phyloP scores from a whole-genome alignment of 2,329 filamentous ascomycete genomes.

The Huntiella omanensis region DNA sequence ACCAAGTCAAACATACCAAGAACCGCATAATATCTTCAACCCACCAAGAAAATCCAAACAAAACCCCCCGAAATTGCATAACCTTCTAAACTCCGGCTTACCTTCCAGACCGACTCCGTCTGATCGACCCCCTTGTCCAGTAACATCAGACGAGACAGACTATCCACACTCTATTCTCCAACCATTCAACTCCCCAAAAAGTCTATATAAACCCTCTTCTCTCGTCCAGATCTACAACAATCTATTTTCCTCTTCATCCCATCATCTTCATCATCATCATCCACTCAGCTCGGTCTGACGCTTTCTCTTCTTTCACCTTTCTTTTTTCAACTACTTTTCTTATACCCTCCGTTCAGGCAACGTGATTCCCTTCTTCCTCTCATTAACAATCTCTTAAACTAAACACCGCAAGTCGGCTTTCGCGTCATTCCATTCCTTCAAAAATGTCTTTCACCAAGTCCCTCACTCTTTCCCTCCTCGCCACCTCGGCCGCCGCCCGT shows the following conservation, averaged over 20 bases:
- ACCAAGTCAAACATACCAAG: too few relatives aligned
- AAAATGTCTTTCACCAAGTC: constrained; percentile 25
- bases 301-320: constrained; percentile 7
- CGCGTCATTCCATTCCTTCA: constrained; percentile 11
- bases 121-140: neutral
- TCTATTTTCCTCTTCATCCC: neutral
- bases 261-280: constrained; percentile 6
- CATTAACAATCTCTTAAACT: constrained; percentile 11
- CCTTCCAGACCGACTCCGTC: too few relatives aligned
- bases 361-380: neutral
- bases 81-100: too few relatives aligned
- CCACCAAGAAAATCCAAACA: neutral
- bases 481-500: constrained; percentile 31
- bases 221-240: neutral
- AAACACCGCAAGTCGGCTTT: constrained; percentile 5
- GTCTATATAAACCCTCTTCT: neutral
- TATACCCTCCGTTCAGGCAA: too few relatives aligned
- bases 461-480: constrained; percentile 22
- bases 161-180: neutral
- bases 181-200: neutral
- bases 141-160: constrained; percentile 1
- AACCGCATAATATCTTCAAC: too few relatives aligned
- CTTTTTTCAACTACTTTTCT: neutral
- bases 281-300: constrained; percentile 4
- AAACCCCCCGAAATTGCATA: neutral